These are phyloP conservation scores for Phylloporus sp. DNA, from an alignment of 768 basidiomycete species.

Conservation along the genomic window DNA sequence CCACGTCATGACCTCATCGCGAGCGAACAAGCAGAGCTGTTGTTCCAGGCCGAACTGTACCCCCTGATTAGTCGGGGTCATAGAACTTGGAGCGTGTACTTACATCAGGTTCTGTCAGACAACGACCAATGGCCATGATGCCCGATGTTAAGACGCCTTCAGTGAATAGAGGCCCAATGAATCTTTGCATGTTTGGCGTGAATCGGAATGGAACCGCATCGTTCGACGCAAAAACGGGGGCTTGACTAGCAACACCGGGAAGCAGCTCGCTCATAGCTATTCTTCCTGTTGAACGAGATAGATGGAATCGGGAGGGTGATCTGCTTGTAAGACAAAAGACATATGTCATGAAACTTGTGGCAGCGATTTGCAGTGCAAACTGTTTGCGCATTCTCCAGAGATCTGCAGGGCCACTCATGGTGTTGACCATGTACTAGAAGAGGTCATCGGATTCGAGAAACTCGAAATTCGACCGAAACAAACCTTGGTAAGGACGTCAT, in stretches of 20 bases:
- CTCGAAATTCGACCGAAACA: conserved; percentile 6
- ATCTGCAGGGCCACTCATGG: conserved; percentile 79
- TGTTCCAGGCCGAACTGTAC: conserved; percentile 86
- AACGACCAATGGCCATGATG: conserved; percentile 87
- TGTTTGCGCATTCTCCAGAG: conserved; percentile 98
- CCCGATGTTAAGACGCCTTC: conserved; percentile 87
- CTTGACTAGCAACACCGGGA: conserved; percentile 53
- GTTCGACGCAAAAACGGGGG: conserved; percentile 67
- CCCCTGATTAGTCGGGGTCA: background rate
- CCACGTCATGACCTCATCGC: conserved; percentile 90
- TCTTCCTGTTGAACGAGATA: conserved; percentile 85
- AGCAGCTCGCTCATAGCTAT: conserved; percentile 92
- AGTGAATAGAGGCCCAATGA: conserved; percentile 82
- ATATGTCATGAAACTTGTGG: conserved; percentile 90
- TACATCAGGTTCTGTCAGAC: conserved; percentile 90
- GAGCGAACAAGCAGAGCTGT: conserved; percentile 84
- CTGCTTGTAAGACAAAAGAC: conserved; percentile 81
- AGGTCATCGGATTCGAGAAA: background rate
- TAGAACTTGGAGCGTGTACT: conserved; percentile 12
- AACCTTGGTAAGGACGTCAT: conserved; percentile 81
- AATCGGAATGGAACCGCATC: conserved; percentile 96
- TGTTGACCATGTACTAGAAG: conserved; percentile 81
- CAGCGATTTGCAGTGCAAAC: conserved; percentile 86
- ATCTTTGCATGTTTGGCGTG: conserved; percentile 93
- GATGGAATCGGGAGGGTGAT: conserved; percentile 77